Evolutionary conservation across 495 filamentous ascomycete species (phyloP).

Genomic region (Lepidopterella palustris): DNA sequence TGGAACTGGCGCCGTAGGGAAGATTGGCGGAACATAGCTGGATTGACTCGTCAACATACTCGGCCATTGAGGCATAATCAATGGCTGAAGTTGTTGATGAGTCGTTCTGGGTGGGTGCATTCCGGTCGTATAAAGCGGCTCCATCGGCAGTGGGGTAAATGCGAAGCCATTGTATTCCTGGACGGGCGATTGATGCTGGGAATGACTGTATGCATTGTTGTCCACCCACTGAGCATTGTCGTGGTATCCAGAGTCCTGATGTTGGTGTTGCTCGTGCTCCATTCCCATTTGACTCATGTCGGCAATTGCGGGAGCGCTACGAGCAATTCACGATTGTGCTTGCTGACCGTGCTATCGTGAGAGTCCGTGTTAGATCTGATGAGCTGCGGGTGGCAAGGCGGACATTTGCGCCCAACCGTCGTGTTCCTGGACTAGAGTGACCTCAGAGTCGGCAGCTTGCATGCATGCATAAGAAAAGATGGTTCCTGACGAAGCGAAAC

Average conservation of each 20-base stretch:
- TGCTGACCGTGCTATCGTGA: slow-evolving; percentile 33
- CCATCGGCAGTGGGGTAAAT: slow-evolving; percentile 40
- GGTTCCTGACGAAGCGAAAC: slow-evolving; percentile 30
- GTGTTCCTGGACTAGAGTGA: slow-evolving; percentile 25
- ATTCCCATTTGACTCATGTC: slow-evolving; percentile 37
- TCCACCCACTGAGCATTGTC: slow-evolving; percentile 30
- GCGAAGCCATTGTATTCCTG: slow-evolving; percentile 43
- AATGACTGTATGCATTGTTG: slow-evolving; percentile 29
- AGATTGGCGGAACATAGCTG: slow-evolving; percentile 34
- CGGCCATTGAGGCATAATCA: slow-evolving; percentile 49
- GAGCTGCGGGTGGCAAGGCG: slow-evolving; percentile 11
- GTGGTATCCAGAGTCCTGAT: slow-evolving; percentile 29
- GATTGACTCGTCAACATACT: slow-evolving; percentile 48
- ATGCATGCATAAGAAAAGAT: slow-evolving; percentile 31
- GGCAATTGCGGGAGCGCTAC: background rate
- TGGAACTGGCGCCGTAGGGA: slow-evolving; percentile 36
- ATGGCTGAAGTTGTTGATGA: slow-evolving; percentile 43
- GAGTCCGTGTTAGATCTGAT: slow-evolving; percentile 21
- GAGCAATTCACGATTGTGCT: slow-evolving; percentile 21
- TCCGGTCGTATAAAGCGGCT: slow-evolving; percentile 37
- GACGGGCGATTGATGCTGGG: slow-evolving; percentile 39
- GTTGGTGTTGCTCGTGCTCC: slow-evolving; percentile 37
- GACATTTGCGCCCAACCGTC: slow-evolving; percentile 19
- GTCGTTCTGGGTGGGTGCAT: slow-evolving; percentile 38
- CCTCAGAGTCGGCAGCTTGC: slow-evolving; percentile 20